These are phyloP conservation scores for Fusarium mexicanum DNA, from an alignment of 2,329 filamentous ascomycete genomes.

Conservation along the genomic window DNA sequence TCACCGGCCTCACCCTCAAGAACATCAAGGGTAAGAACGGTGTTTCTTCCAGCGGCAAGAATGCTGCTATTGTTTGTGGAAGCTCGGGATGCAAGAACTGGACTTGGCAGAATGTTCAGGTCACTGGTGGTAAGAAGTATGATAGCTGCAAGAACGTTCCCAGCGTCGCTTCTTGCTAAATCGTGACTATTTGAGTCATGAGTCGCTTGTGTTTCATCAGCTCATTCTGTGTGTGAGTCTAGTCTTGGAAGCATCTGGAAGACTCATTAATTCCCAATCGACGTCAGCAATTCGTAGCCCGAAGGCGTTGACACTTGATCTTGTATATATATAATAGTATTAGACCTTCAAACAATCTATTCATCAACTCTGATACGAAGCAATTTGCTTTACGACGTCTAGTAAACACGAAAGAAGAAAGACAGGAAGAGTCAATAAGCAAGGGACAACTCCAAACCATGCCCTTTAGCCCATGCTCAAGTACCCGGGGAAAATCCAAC, in stretches of 20 bases:
- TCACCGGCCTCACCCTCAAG: constrained; percentile 57
- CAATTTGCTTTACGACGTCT: not conserved
- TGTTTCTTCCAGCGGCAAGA: constrained; percentile 50
- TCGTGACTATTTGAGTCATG: accelerated
- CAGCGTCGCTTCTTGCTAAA: constrained; percentile 33
- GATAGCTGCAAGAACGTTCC: constrained; percentile 45
- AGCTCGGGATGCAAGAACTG: constrained; percentile 56
- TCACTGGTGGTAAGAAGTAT: constrained; percentile 61
- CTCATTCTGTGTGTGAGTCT: not conserved
- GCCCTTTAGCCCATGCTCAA: not conserved
- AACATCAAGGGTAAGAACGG: constrained; percentile 52
- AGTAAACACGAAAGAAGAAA: not conserved
- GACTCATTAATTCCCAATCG: accelerated
- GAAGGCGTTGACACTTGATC: not conserved
- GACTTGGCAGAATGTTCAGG: constrained; percentile 59
- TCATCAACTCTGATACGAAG: not conserved
- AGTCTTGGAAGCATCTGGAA: not conserved
- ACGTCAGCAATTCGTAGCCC: accelerated
- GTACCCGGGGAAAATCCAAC: not conserved
- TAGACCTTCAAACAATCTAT: not conserved
- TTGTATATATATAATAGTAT: not conserved
- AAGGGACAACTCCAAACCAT: not conserved
- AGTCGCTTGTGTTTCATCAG: accelerated
- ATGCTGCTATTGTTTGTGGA: constrained; percentile 65
- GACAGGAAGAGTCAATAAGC: not conserved